Percentiles rank a stretch among this genome's conserved stretches.
phyloP scores from a whole-genome alignment of 2,329 filamentous ascomycete genomes.

The Exutisphaerella laricina region DNA sequence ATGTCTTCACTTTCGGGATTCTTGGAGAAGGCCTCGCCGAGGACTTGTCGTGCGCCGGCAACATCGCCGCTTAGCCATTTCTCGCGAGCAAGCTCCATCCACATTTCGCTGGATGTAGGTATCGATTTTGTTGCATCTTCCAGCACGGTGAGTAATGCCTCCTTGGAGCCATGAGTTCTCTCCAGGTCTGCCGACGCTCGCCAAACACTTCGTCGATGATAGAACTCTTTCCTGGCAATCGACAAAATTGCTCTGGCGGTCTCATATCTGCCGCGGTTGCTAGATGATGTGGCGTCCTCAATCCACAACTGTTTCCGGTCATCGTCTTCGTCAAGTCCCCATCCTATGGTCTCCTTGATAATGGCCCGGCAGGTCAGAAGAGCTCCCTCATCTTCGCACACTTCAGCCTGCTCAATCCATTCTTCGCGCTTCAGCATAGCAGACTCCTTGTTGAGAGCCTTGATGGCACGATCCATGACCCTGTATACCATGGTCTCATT shows the following conservation, averaged over 20 bases:
- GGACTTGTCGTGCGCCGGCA: slow-evolving; percentile 76
- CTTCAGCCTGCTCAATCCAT: slow-evolving; percentile 92
- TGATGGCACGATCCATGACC: slow-evolving; percentile 90
- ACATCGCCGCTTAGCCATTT: slow-evolving; percentile 86
- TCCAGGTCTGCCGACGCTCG: slow-evolving; percentile 86
- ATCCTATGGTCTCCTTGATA: slow-evolving; percentile 86
- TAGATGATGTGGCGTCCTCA: slow-evolving; percentile 81
- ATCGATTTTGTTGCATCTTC: slow-evolving; percentile 94
- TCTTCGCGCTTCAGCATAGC: slow-evolving; percentile 97
- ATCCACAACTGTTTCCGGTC: slow-evolving; percentile 95
- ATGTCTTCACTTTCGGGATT: slow-evolving; percentile 98
- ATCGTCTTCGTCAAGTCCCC: slow-evolving; percentile 90
- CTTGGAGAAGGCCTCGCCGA: slow-evolving; percentile 86
- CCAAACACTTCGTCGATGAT: slow-evolving; percentile 83
- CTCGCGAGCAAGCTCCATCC: slow-evolving; percentile 94
- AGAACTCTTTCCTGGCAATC: slow-evolving; percentile 83
- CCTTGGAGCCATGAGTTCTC: slow-evolving; percentile 77
- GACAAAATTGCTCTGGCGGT: slow-evolving; percentile 92
- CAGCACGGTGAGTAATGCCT: slow-evolving; percentile 75
- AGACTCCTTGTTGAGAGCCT: slow-evolving; percentile 79
- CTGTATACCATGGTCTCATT: slow-evolving; percentile 68
- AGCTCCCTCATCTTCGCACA: slow-evolving; percentile 88
- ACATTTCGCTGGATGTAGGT: slow-evolving; percentile 82
- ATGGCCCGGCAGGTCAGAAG: slow-evolving; percentile 82
- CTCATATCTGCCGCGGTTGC: slow-evolving; percentile 74